A percentile compares a stretch with the other conserved stretches of the same genome.
Conservation (phyloP, 352 stramenopile genomes). For the Phytopythium helicoides region DNA sequence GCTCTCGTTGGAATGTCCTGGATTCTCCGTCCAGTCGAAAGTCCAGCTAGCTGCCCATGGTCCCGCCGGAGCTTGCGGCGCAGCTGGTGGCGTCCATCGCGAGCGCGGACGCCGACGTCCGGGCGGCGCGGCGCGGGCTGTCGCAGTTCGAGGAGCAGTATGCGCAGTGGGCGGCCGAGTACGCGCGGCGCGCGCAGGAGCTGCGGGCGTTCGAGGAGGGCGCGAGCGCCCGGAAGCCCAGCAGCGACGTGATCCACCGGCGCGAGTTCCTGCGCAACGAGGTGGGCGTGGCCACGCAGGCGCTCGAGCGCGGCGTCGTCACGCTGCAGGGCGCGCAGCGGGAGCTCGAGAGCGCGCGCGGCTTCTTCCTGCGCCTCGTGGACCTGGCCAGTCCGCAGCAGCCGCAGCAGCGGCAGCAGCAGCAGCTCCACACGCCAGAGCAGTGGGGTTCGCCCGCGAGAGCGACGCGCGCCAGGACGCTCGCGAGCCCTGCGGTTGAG, state of each 20-base stretch:
- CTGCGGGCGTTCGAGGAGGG: slow-evolving; percentile 6
- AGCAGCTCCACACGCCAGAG: no score
- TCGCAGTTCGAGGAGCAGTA: slow-evolving; percentile 8
- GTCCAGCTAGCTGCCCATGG: neutral
- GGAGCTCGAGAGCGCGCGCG: slow-evolving; percentile 6
- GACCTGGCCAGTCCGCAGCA: neutral
- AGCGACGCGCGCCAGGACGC: no score
- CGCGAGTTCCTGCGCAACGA: slow-evolving; percentile 7
- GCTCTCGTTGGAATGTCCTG: neutral
- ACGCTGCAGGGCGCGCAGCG: neutral
- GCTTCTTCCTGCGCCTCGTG: slow-evolving; percentile 5
- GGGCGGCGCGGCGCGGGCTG: slow-evolving; percentile 1
- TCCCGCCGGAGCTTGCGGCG: neutral
- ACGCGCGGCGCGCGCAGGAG: neutral
- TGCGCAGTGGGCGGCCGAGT: slow-evolving; percentile 4
- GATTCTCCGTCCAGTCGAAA: slow-evolving; percentile 1
- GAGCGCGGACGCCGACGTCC: slow-evolving; percentile 3
- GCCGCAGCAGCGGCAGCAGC: no score
- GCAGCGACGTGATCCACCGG: slow-evolving; percentile 6
- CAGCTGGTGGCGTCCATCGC: neutral
- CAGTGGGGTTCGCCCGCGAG: no score
- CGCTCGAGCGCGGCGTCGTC: slow-evolving; percentile 2
- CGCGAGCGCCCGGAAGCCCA: neutral
- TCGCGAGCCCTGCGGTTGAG: no score
- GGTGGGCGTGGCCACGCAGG: slow-evolving; percentile 5